A percentile compares a stretch with the other conserved stretches of the same genome.
phyloP scores from a whole-genome alignment of 2,329 filamentous ascomycete genomes.

The Fusarium sp. region DNA sequence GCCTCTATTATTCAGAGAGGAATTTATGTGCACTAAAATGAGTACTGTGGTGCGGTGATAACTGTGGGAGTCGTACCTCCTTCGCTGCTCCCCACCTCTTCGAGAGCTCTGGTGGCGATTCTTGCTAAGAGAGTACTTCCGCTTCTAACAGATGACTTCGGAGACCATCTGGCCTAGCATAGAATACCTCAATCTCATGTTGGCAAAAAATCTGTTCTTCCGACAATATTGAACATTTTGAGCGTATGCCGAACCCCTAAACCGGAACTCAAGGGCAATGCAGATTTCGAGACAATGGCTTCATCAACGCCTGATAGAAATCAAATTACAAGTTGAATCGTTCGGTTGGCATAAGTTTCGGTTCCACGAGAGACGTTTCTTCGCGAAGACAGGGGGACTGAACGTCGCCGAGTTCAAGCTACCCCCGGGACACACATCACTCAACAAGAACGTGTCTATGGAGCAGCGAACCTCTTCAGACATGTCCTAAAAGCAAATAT shows the following conservation, averaged over 20 bases:
- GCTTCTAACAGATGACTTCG: neutral
- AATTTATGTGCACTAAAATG: neutral
- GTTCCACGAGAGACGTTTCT: neutral
- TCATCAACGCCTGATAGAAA: neutral
- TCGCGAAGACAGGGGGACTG: neutral
- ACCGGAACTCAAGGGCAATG: neutral
- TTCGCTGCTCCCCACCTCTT: neutral
- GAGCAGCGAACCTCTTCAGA: neutral
- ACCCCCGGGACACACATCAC: neutral
- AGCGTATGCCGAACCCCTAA: neutral
- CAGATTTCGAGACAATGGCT: neutral
- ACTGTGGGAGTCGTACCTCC: neutral
- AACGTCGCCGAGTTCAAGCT: neutral
- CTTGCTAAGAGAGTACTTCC: neutral
- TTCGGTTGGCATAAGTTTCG: neutral
- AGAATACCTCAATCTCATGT: neutral
- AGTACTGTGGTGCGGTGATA: neutral
- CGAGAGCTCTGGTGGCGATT: neutral
- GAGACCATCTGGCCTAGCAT: neutral
- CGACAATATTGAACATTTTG: neutral
- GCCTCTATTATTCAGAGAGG: neutral
- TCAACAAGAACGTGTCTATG: neutral
- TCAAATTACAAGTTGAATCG: neutral
- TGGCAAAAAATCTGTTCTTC: neutral
- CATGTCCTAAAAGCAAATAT: neutral